A percentile compares a stretch with the other conserved stretches of the same genome.
Conservation (phyloP, 1,284 basidiomycete species). For the Microbotryomycetes sp. region DNA sequence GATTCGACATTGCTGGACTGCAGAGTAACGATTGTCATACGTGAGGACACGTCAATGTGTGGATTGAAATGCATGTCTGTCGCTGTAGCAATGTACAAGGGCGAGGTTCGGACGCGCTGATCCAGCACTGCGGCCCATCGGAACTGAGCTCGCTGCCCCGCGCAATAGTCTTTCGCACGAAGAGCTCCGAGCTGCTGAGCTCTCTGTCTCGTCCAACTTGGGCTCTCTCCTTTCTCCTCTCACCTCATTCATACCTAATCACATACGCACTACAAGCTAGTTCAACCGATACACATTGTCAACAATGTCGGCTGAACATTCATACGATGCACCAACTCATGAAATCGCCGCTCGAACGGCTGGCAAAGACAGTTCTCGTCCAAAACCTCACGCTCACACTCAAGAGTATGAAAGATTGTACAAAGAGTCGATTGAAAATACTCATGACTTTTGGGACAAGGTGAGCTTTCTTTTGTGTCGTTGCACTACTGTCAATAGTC, state of each 20-base stretch:
- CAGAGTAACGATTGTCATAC: no score
- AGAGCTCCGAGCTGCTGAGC: neutral
- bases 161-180: neutral
- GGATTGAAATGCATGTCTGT: no score
- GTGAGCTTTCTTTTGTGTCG: conserved; percentile 45
- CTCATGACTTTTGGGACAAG: conserved; percentile 81
- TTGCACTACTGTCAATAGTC: neutral
- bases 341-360: neutral
- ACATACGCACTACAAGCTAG: neutral
- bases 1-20: no score
- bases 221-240: neutral
- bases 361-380: neutral
- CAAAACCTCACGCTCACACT: conserved; percentile 57
- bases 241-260: neutral
- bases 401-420: conserved; percentile 49
- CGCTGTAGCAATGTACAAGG: no score
- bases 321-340: neutral
- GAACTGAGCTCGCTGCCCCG: no score
- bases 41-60: no score
- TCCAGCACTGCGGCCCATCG: no score
- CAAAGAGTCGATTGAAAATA: conserved; percentile 48
- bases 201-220: neutral
- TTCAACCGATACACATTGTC: neutral
- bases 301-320: neutral
- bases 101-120: no score